Evolutionary conservation across 805 yeast species (phyloP).

Genomic region (Myxozyma geophila): DNA sequence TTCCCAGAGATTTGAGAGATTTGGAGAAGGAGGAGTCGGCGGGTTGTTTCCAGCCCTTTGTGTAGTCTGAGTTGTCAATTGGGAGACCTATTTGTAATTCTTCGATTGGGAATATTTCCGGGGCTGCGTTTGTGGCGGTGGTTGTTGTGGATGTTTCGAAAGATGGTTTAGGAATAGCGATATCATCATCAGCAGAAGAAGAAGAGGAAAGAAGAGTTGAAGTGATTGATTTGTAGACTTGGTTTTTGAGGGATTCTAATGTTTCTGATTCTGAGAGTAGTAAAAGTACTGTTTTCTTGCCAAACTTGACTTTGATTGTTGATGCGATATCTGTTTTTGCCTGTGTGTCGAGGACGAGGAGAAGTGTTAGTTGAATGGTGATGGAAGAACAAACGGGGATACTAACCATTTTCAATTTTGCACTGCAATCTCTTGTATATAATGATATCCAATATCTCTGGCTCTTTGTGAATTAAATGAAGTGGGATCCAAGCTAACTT

Average conservation of each 20-base stretch:
- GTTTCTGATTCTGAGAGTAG: constrained; percentile 14
- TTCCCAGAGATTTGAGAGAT: constrained; percentile 17
- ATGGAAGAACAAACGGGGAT: neutral
- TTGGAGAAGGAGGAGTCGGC: neutral
- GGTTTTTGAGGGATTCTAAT: constrained; percentile 8
- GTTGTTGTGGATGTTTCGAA: constrained; percentile 20
- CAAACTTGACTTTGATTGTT: constrained; percentile 29
- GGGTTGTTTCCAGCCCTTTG: constrained; percentile 27
- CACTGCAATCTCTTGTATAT: no score
- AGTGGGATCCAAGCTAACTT: no score
- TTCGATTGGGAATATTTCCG: neutral
- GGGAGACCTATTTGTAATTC: constrained; percentile 24
- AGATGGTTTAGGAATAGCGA: constrained; percentile 29
- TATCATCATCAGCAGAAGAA: neutral
- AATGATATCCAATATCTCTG: no score
- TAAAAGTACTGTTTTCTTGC: constrained; percentile 24
- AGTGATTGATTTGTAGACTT: constrained; percentile 15
- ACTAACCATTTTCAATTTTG: neutral
- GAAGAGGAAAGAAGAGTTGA: constrained; percentile 14
- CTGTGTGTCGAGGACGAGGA: neutral
- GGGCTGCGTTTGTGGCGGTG: neutral
- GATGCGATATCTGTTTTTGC: constrained; percentile 2
- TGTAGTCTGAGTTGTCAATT: constrained; percentile 23
- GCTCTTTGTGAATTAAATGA: no score
- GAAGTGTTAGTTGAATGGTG: neutral